Conservation (phyloP, 2,329 filamentous ascomycete genomes). For the Aspergillus fumigatus region DNA sequence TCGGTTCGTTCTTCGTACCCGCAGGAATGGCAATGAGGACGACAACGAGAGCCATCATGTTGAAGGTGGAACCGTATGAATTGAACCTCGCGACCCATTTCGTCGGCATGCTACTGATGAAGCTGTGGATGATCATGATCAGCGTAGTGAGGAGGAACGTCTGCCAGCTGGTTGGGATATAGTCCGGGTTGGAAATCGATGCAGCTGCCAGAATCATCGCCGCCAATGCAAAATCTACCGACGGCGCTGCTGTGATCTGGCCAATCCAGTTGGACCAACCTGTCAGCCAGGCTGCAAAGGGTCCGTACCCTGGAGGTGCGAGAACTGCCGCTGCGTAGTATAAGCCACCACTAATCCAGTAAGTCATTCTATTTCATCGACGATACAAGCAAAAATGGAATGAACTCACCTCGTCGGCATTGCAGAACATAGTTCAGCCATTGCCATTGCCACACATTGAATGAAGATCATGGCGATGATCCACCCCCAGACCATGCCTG, state of each 20-base stretch:
- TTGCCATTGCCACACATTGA: constrained; percentile 63
- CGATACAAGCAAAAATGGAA: not conserved
- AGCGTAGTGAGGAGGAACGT: constrained; percentile 63
- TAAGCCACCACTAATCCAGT: constrained; percentile 53
- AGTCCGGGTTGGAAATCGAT: constrained; percentile 64
- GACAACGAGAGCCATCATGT: constrained; percentile 62
- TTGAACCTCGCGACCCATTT: constrained; percentile 67
- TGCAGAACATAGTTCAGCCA: constrained; percentile 67
- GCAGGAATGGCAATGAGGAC: constrained; percentile 67
- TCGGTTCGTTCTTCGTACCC: constrained; percentile 52
- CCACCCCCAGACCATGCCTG: constrained; percentile 73
- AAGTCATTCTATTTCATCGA: not conserved
- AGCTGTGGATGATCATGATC: constrained; percentile 63
- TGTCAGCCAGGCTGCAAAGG: constrained; percentile 64
- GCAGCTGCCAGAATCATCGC: constrained; percentile 68
- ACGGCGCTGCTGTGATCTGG: constrained; percentile 63
- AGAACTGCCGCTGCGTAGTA: constrained; percentile 72
- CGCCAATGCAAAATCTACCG: constrained; percentile 61
- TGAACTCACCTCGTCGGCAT: constrained; percentile 60
- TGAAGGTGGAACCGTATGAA: constrained; percentile 65
- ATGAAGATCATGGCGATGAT: constrained; percentile 68
- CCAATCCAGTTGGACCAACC: constrained; percentile 68
- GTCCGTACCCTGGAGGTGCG: constrained; percentile 61
- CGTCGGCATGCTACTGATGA: constrained; percentile 67
- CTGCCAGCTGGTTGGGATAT: constrained; percentile 61